Percentiles rank a stretch among this genome's conserved stretches.
Evolutionary conservation across 257 asterid species (phyloP).

Genomic region (Leonotis leonurus): DNA sequence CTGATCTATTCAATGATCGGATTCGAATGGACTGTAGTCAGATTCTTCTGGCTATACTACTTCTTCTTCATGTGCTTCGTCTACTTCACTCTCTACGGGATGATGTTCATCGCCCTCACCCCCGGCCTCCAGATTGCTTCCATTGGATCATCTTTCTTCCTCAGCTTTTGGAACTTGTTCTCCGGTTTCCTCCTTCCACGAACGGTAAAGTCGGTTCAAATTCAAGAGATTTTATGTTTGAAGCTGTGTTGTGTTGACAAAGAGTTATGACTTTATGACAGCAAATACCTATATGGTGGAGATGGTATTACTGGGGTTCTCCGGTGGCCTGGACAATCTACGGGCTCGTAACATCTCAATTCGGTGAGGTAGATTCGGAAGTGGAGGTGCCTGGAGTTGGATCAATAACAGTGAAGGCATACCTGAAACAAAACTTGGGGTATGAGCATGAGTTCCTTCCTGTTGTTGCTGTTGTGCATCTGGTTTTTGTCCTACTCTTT

Average conservation of each 20-base stretch:
- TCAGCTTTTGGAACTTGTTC: constrained; percentile 51
- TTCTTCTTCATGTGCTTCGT: constrained; percentile 37
- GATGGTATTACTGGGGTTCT: constrained; percentile 53
- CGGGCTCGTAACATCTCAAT: constrained; percentile 35
- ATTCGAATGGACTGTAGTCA: constrained; percentile 34
- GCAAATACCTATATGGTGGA: constrained; percentile 59
- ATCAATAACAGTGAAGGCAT: constrained; percentile 22
- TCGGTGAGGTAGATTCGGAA: constrained; percentile 25
- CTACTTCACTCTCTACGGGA: constrained; percentile 43
- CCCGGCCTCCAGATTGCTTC: constrained; percentile 36
- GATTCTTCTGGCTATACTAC: constrained; percentile 43
- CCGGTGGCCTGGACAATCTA: constrained; percentile 48
- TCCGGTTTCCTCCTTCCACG: constrained; percentile 43
- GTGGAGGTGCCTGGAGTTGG: constrained; percentile 37
- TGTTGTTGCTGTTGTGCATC: constrained; percentile 31
- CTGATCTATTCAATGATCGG: constrained; percentile 52
- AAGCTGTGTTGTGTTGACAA: not conserved
- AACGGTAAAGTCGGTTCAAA: constrained; percentile 15
- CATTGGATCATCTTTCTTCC: constrained; percentile 29
- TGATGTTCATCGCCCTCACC: constrained; percentile 59
- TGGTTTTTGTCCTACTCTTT: constrained; percentile 36
- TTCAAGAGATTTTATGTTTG: not conserved
- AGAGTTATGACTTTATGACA: constrained; percentile 12
- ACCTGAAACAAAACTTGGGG: constrained; percentile 27
- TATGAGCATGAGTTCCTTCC: constrained; percentile 38